Conservation (phyloP, 2,329 filamentous ascomycete species). For the Seiridium cupressi region DNA sequence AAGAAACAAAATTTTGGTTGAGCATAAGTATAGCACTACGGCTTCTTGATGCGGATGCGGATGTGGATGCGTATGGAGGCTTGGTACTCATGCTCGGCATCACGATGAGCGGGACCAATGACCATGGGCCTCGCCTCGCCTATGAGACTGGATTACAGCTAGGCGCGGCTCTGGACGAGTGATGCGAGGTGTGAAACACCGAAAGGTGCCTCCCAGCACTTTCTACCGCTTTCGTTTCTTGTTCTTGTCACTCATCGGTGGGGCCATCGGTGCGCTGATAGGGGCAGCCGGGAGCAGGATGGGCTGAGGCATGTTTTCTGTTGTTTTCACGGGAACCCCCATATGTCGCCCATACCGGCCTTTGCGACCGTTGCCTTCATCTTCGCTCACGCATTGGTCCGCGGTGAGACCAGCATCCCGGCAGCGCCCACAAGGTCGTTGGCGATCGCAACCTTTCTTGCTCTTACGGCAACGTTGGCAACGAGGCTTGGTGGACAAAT, state of each 20-base stretch:
- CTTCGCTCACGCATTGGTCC: conserved; percentile 94
- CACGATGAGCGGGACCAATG: no score
- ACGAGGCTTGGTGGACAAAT: conserved; percentile 91
- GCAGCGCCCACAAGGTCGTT: conserved; percentile 92
- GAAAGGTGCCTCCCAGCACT: conserved; percentile 14
- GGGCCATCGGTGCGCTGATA: conserved; percentile 31
- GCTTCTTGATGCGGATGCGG: no score
- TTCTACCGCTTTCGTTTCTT: conserved; percentile 61
- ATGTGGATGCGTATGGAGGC: no score
- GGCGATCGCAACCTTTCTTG: conserved; percentile 98
- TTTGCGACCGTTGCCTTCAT: conserved; percentile 95
- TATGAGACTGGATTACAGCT: no score
- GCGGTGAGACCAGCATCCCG: conserved; percentile 91
- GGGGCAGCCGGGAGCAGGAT: conserved; percentile 38
- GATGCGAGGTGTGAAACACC: no score
- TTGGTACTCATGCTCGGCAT: no score
- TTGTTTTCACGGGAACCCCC: conserved; percentile 63
- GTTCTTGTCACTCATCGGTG: conserved; percentile 46
- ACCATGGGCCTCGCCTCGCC: no score
- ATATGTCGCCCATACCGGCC: conserved; percentile 80
- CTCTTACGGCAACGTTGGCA: conserved; percentile 99
- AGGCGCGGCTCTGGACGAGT: no score
- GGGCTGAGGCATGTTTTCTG: conserved; percentile 40
- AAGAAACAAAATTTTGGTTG: neutral
- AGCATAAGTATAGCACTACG: neutral